A percentile compares a stretch with the other conserved stretches of the same genome.
Conservation (phyloP, 73 alveolate genomes). For the Paraurostyla sp. region DNA sequence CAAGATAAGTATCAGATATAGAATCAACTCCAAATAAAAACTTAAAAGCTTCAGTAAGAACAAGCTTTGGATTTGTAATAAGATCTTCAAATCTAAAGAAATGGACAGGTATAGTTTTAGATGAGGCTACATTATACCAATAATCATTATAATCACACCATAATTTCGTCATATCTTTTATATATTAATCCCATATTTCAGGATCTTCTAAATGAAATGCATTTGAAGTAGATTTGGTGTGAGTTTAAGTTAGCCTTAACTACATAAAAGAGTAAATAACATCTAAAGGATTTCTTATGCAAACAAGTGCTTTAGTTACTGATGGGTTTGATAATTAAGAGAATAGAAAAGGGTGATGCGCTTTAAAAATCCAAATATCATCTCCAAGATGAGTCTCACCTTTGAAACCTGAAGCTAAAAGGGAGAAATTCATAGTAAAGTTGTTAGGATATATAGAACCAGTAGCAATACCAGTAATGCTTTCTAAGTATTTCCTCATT, state of each 20-base stretch:
- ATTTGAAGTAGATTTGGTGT: neutral
- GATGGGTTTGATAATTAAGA: neutral
- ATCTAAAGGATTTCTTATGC: neutral
- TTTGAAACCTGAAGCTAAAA: constrained; percentile 52
- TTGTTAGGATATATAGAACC: no score
- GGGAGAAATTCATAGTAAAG: no score
- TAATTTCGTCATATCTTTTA: neutral
- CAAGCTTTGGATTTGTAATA: neutral
- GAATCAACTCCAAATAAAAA: neutral
- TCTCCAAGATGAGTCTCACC: constrained; percentile 60
- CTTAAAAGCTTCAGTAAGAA: no score
- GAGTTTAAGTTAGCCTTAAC: neutral
- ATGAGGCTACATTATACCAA: neutral
- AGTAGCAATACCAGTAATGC: neutral
- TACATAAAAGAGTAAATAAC: neutral
- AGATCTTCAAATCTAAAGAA: neutral
- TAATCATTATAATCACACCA: neutral
- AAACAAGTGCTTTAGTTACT: neutral
- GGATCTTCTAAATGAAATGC: neutral
- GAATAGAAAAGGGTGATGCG: neutral
- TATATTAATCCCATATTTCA: neutral
- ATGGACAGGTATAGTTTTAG: neutral
- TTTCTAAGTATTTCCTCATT: constrained; percentile 29
- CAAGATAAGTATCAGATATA: neutral
- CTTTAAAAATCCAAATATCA: neutral